These are phyloP conservation scores for Lactarius hengduanensis DNA, from an alignment of 768 basidiomycete genomes.

Conservation along the genomic window DNA sequence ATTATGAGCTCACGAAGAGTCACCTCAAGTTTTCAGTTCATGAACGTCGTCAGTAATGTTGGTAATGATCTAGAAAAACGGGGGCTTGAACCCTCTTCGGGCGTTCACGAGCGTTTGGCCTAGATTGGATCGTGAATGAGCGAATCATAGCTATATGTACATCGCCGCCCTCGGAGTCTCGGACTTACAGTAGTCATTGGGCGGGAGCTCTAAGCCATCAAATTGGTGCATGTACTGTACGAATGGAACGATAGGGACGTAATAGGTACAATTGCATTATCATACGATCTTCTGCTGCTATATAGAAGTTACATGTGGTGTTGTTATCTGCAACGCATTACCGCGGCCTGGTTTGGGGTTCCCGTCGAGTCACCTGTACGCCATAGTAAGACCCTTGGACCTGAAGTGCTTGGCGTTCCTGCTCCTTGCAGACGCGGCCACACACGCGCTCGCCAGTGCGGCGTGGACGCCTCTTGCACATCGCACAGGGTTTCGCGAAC, in stretches of 20 bases:
- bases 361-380: conserved; percentile 5
- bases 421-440: conserved; percentile 9
- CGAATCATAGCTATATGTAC: neutral
- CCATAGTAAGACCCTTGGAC: conserved; percentile 13
- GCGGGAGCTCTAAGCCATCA: neutral
- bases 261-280: conserved; percentile 2
- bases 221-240: neutral
- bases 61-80: neutral
- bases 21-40: neutral
- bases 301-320: neutral
- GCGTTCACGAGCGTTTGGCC: neutral
- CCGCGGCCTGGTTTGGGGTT: neutral
- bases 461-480: conserved; percentile 16
- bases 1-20: neutral
- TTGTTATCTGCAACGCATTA: neutral
- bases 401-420: neutral
- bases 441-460: conserved; percentile 16
- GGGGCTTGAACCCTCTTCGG: too few relatives aligned
- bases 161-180: neutral
- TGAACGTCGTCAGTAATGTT: neutral
- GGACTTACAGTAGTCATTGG: neutral
- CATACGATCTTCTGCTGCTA: neutral
- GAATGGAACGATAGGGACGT: neutral
- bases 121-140: neutral
- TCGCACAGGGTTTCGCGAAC: conserved; percentile 12